Percentiles rank a stretch among this genome's conserved stretches.
Conservation (phyloP, 202 grass and related monocot genomes). For the Panicum virgatum region DNA sequence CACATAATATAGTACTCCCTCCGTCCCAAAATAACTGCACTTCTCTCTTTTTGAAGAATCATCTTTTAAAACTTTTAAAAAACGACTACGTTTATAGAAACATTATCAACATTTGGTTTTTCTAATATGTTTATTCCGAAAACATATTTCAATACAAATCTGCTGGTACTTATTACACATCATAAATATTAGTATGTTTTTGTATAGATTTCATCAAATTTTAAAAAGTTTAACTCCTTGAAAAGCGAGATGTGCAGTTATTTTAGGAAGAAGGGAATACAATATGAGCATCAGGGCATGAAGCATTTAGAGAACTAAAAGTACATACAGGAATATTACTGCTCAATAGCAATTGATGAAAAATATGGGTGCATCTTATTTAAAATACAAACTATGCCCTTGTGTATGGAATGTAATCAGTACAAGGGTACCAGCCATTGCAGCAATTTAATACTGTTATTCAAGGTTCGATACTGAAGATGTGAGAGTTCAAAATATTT, state of each 20-base stretch:
- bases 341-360: conserved; percentile 21
- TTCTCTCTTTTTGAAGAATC: neutral
- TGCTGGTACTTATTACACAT: neutral
- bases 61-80: neutral
- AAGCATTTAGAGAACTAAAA: conserved; percentile 9
- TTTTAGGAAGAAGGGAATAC: neutral
- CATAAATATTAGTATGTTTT: neutral
- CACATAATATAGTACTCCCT: neutral
- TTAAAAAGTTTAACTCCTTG: neutral
- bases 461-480: conserved; percentile 6
- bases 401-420: neutral
- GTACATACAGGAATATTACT: conserved; percentile 9
- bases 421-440: neutral
- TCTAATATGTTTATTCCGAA: neutral
- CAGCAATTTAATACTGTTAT: conserved; percentile 2
- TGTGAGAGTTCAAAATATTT: conserved; percentile 9
- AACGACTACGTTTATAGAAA: neutral
- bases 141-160: neutral
- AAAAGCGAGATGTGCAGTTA: neutral
- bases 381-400: neutral
- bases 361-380: neutral
- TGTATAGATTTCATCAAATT: neutral
- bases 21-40: neutral
- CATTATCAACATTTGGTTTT: neutral
- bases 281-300: neutral